These are phyloP conservation scores for Metarhizium guizhouense DNA, from an alignment of 2,329 filamentous ascomycete species.

Conservation along the genomic window DNA sequence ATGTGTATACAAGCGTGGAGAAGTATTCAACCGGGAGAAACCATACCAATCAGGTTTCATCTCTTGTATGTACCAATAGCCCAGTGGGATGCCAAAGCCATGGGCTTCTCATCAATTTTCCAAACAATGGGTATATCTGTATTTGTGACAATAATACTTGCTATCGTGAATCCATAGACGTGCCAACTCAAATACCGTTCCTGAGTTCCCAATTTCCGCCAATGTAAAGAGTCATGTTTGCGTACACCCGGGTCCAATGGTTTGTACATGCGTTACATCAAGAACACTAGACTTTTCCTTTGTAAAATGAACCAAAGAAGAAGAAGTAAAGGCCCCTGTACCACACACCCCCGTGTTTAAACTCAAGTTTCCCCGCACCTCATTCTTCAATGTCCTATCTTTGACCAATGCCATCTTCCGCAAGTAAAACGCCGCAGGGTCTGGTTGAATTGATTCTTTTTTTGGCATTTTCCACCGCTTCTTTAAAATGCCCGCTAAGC, in stretches of 20 bases:
- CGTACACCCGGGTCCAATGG: background rate
- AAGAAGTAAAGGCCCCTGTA: background rate
- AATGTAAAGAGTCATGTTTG: background rate
- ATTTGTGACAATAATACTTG: background rate
- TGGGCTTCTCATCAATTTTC: background rate
- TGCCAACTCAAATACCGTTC: background rate
- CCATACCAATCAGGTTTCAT: too few species aligned
- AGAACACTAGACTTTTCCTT: background rate
- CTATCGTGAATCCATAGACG: background rate
- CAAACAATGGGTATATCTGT: background rate
- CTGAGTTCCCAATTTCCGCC: background rate
- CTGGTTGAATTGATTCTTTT: too few species aligned
- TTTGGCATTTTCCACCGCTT: background rate
- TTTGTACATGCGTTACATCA: background rate
- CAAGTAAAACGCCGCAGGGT: too few species aligned
- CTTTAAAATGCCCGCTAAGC: slow-evolving; percentile 5
- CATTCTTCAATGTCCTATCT: background rate
- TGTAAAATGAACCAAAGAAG: background rate
- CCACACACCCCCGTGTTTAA: background rate
- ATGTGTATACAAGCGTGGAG: too few species aligned
- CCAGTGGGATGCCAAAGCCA: too few species aligned
- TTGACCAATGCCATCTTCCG: too few species aligned
- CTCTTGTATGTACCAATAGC: too few species aligned
- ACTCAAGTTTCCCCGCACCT: background rate
- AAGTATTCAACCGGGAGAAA: too few species aligned